These are phyloP conservation scores for Geopyxis carbonaria DNA, from an alignment of 495 filamentous ascomycete genomes.

Conservation along the genomic window DNA sequence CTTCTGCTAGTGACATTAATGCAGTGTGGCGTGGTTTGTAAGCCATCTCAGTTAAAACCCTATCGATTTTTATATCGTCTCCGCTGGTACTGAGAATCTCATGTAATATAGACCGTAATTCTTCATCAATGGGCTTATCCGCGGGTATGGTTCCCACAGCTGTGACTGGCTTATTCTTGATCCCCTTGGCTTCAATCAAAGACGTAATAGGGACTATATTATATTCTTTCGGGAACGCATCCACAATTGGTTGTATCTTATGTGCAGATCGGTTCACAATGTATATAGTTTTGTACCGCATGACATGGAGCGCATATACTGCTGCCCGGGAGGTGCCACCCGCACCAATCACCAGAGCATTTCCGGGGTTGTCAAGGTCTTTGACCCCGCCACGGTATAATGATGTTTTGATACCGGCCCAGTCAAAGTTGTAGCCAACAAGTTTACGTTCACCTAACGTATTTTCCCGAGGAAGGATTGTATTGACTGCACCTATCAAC, in stretches of 20 bases:
- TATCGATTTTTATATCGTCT: slow-evolving; percentile 28
- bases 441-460: slow-evolving; percentile 35
- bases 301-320: slow-evolving; percentile 68
- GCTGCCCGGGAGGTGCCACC: slow-evolving; percentile 87
- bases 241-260: slow-evolving; percentile 48
- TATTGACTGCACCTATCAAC: slow-evolving; percentile 88
- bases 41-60: slow-evolving; percentile 83
- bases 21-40: slow-evolving; percentile 76
- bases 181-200: slow-evolving; percentile 31
- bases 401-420: slow-evolving; percentile 73
- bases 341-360: slow-evolving; percentile 64
- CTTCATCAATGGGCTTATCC: slow-evolving; percentile 61
- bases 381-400: slow-evolving; percentile 55
- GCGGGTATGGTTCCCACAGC: slow-evolving; percentile 85
- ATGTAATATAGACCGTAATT: slow-evolving; percentile 49
- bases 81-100: slow-evolving; percentile 41
- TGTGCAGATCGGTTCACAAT: slow-evolving; percentile 59
- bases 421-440: slow-evolving; percentile 87
- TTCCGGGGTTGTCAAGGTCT: slow-evolving; percentile 27
- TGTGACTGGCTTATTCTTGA: slow-evolving; percentile 42
- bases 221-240: slow-evolving; percentile 58
- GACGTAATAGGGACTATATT: slow-evolving; percentile 48
- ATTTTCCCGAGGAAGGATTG: slow-evolving; percentile 45
- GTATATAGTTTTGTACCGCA: slow-evolving; percentile 74
- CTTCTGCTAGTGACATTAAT: slow-evolving; percentile 67